Evolutionary conservation across 169 alveolate species (phyloP).

Genomic region (Amoebophrya sp.): DNA sequence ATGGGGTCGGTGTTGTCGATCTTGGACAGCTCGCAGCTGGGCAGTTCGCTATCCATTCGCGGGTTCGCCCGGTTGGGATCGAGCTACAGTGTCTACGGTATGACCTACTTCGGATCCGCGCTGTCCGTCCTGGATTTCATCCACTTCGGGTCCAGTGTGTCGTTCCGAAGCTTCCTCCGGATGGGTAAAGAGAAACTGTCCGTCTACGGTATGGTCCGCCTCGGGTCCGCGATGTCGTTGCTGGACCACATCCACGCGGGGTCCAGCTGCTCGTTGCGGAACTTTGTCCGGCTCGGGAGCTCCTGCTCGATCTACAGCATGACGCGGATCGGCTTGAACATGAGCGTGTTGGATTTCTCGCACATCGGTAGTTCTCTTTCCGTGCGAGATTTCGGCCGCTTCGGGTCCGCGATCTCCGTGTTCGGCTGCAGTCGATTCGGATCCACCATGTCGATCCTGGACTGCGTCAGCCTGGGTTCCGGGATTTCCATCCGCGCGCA

Average conservation of each 20-base stretch:
- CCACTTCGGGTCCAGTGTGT: neutral
- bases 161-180: slow-evolving; percentile 2
- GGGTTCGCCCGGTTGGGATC: neutral
- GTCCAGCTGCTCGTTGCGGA: neutral
- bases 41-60: neutral
- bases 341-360: slow-evolving; percentile 28
- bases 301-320: neutral
- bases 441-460: neutral
- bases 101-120: neutral
- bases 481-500: neutral
- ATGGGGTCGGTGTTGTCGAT: neutral
- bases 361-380: neutral
- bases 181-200: neutral
- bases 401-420: neutral
- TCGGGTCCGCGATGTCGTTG: neutral
- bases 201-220: slow-evolving; percentile 15
- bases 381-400: neutral
- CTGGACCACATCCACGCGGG: slow-evolving; percentile 25
- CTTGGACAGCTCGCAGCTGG: slow-evolving; percentile 25
- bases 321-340: neutral
- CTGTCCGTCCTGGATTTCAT: neutral
- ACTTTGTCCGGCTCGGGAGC: neutral
- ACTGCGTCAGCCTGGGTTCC: slow-evolving; percentile 3
- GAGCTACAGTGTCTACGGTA: neutral
- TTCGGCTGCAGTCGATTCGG: slow-evolving; percentile 31